A percentile compares a stretch with the other conserved stretches of the same genome.
Conservation (phyloP, 2,329 filamentous ascomycete genomes). For the Scortechinia acanthostroma region DNA sequence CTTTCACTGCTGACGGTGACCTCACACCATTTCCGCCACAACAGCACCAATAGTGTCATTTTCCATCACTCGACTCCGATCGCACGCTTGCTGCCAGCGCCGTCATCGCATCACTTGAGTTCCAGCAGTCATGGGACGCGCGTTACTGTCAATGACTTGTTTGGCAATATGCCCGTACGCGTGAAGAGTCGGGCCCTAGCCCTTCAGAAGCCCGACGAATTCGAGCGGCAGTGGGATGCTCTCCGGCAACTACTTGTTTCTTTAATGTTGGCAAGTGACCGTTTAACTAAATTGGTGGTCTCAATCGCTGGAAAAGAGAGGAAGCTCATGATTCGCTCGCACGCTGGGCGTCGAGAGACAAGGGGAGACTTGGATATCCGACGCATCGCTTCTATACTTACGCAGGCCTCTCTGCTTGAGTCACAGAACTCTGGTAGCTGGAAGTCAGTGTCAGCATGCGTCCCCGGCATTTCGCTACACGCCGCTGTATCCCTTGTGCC, state of each 20-base stretch:
- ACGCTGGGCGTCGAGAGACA: too few relatives aligned
- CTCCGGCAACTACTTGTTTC: slow-evolving; percentile 38
- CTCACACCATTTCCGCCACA: slow-evolving; percentile 36
- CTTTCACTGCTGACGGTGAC: slow-evolving; percentile 49
- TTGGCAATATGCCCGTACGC: slow-evolving; percentile 58
- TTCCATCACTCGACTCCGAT: slow-evolving; percentile 43
- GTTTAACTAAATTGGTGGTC: slow-evolving; percentile 31
- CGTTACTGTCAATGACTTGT: slow-evolving; percentile 51
- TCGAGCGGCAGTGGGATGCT: slow-evolving; percentile 36
- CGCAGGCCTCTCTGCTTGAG: neutral
- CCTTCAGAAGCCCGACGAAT: slow-evolving; percentile 26
- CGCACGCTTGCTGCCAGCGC: slow-evolving; percentile 36
- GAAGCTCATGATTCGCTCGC: neutral
- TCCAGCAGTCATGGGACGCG: slow-evolving; percentile 42
- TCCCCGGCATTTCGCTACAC: slow-evolving; percentile 35
- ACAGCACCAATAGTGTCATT: slow-evolving; percentile 34
- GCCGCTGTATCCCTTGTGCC: slow-evolving; percentile 48
- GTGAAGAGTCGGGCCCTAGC: slow-evolving; percentile 44
- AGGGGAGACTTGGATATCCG: neutral
- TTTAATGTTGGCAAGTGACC: slow-evolving; percentile 40
- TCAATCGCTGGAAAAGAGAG: slow-evolving; percentile 17
- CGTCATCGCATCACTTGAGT: slow-evolving; percentile 27
- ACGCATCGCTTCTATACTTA: neutral
- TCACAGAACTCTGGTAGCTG: slow-evolving; percentile 24
- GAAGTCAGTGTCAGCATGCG: slow-evolving; percentile 46